Percentiles rank a stretch among this genome's conserved stretches.
Conservation (phyloP, 2,329 filamentous ascomycete genomes). For the Alternaria sp. region DNA sequence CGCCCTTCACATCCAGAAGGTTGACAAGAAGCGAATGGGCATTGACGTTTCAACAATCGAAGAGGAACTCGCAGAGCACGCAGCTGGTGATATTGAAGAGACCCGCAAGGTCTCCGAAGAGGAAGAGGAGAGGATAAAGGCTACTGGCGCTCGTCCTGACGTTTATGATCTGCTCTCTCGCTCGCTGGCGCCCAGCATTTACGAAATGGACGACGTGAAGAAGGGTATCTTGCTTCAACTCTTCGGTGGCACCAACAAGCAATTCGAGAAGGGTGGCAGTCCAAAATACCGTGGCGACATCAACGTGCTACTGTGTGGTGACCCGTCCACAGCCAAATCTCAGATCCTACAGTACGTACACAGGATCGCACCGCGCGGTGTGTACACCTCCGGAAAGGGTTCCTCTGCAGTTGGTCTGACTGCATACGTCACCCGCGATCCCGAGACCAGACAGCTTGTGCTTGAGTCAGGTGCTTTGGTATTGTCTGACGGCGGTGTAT, state of each 20-base stretch:
- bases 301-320: conserved; percentile 94
- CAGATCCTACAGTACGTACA: conserved; percentile 94
- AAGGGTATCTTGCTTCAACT: conserved; percentile 96
- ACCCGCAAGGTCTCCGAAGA: conserved; percentile 82
- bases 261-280: conserved; percentile 93
- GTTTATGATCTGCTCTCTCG: conserved; percentile 92
- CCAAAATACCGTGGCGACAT: conserved; percentile 97
- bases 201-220: conserved; percentile 98
- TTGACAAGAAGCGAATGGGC: conserved; percentile 92
- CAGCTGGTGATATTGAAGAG: conserved; percentile 77
- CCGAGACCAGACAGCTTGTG: conserved; percentile 74
- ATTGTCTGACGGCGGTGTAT: conserved; percentile 75
- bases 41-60: conserved; percentile 89
- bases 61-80: conserved; percentile 76
- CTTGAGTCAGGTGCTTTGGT: conserved; percentile 77
- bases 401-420: conserved; percentile 78
- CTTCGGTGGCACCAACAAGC: conserved; percentile 97
- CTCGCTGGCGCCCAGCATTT: conserved; percentile 91
- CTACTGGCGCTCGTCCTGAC: conserved; percentile 78
- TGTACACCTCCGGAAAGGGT: conserved; percentile 78
- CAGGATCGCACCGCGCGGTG: conserved; percentile 91
- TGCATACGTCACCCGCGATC: conserved; percentile 77
- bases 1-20: conserved; percentile 93
- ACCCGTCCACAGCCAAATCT: conserved; percentile 95
- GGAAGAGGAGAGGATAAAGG: conserved; percentile 87